Conservation (phyloP, 2,329 filamentous ascomycete species). For the Pseudogymnoascus sp. region DNA sequence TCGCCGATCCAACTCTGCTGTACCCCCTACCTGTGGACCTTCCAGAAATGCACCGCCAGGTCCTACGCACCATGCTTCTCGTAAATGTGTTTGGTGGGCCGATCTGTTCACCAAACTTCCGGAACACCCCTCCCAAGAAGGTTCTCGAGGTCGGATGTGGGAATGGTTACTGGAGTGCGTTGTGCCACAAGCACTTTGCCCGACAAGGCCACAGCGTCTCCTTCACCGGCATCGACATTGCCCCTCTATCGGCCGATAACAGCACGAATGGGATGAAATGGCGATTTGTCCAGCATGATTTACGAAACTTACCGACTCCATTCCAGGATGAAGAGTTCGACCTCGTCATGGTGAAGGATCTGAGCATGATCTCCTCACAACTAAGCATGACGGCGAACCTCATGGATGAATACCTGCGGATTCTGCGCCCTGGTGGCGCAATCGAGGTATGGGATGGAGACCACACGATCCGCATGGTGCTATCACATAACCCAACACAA, state of each 20-base stretch:
- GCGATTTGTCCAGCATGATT: constrained; percentile 81
- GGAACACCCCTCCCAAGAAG: constrained; percentile 59
- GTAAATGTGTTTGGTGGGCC: constrained; percentile 75
- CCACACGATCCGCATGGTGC: constrained; percentile 71
- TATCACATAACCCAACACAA: constrained; percentile 55
- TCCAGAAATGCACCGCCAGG: constrained; percentile 79
- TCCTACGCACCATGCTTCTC: constrained; percentile 70
- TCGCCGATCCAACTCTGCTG: constrained; percentile 60
- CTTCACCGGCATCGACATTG: constrained; percentile 78
- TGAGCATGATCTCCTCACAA: constrained; percentile 57
- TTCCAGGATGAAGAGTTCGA: constrained; percentile 76
- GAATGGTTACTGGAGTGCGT: constrained; percentile 80
- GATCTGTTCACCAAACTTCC: constrained; percentile 61
- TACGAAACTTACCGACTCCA: constrained; percentile 66
- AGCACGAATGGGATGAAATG: constrained; percentile 69
- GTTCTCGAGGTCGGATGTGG: constrained; percentile 86
- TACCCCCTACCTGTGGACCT: constrained; percentile 90
- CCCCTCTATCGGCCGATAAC: constrained; percentile 57
- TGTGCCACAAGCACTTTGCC: constrained; percentile 73
- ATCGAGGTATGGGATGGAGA: constrained; percentile 89
- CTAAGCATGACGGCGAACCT: constrained; percentile 43
- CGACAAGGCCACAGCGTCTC: constrained; percentile 60
- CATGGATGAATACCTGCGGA: constrained; percentile 65
- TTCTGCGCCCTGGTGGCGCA: constrained; percentile 68
- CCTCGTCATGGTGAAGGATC: constrained; percentile 79